Conservation (phyloP, 768 basidiomycete genomes). For the Auricularia sp. region DNA sequence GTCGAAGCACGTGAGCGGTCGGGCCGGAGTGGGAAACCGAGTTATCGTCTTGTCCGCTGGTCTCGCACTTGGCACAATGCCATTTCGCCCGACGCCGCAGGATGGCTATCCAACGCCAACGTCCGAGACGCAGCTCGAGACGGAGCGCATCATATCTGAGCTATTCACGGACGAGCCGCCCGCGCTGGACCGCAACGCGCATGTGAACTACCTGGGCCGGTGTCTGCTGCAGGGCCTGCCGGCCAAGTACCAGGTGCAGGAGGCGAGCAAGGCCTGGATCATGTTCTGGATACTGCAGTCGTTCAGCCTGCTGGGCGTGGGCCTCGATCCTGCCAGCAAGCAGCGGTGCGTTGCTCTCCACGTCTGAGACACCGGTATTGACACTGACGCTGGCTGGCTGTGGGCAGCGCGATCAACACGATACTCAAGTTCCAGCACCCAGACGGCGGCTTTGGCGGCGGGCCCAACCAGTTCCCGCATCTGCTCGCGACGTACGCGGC, state of each 20-base stretch:
- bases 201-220: constrained; percentile 66
- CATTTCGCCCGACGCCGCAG: constrained; percentile 27
- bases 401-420: constrained; percentile 62
- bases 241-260: constrained; percentile 66
- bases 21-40: neutral
- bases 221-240: constrained; percentile 76
- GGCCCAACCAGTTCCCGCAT: constrained; percentile 81
- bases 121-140: constrained; percentile 49
- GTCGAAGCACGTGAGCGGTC: neutral
- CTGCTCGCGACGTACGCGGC: constrained; percentile 84
- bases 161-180: constrained; percentile 25
- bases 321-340: constrained; percentile 65
- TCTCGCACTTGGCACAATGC: neutral
- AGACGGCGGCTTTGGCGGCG: constrained; percentile 85
- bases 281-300: constrained; percentile 88
- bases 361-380: constrained; percentile 1
- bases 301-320: constrained; percentile 69
- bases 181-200: constrained; percentile 47
- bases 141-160: constrained; percentile 50
- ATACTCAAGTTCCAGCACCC: constrained; percentile 75
- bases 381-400: neutral
- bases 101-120: constrained; percentile 59
- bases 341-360: constrained; percentile 40
- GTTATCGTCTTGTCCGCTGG: neutral
- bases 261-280: constrained; percentile 93